phyloP scores from a whole-genome alignment of 2,329 filamentous ascomycete genomes.

The Ascocoryne sarcoides region DNA sequence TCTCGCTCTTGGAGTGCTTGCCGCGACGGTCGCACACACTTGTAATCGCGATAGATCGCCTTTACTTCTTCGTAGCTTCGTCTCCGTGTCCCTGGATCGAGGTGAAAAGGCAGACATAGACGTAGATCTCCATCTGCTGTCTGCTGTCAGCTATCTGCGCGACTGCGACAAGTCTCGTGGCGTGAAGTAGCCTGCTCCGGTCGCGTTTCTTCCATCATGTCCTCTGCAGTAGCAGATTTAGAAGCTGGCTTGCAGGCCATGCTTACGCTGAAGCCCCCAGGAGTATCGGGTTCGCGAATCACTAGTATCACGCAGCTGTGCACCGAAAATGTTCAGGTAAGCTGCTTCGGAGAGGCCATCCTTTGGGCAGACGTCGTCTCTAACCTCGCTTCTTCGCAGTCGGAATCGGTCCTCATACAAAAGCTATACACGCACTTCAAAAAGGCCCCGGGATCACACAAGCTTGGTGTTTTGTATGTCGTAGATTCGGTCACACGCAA shows the following conservation, averaged over 20 bases:
- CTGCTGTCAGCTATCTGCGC: constrained; percentile 10
- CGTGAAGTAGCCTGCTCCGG: no score
- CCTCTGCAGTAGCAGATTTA: constrained; percentile 82
- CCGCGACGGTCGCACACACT: constrained; percentile 17
- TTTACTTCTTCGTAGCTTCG: constrained; percentile 6
- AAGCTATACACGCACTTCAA: constrained; percentile 97
- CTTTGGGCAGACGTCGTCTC: no score
- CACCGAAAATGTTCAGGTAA: constrained; percentile 84
- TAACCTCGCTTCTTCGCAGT: constrained; percentile 50
- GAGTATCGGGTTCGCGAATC: constrained; percentile 90
- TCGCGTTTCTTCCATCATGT: constrained; percentile 42
- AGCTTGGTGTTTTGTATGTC: constrained; percentile 97
- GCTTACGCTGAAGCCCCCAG: constrained; percentile 83
- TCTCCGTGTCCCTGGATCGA: constrained; percentile 15
- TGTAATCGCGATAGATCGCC: constrained; percentile 13
- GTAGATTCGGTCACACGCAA: constrained; percentile 99
- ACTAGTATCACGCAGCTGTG: constrained; percentile 78
- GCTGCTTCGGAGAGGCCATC: constrained; percentile 26
- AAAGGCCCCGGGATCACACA: constrained; percentile 88
- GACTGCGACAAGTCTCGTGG: no score
- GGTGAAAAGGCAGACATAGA: constrained; percentile 16
- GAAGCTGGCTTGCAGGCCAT: constrained; percentile 86
- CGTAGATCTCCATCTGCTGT: constrained; percentile 14
- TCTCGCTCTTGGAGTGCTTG: constrained; percentile 5
- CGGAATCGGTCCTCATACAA: constrained; percentile 88